These are phyloP conservation scores for Exophiala bonariae DNA, from an alignment of 2,329 filamentous ascomycete species.

Conservation along the genomic window DNA sequence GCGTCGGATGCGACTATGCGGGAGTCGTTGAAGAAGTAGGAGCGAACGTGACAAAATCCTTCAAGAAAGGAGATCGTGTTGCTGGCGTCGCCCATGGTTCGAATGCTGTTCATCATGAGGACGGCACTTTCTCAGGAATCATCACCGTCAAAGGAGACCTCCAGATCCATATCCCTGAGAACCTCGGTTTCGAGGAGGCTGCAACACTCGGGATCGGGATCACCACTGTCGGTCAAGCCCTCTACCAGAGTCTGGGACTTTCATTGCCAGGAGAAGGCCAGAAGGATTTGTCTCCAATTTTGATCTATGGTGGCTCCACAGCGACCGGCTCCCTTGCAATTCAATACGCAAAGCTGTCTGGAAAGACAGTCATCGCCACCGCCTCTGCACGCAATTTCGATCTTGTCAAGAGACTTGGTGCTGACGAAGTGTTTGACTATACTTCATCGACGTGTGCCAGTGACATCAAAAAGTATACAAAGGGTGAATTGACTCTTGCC, in stretches of 20 bases:
- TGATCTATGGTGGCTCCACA: conserved; percentile 41
- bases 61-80: conserved; percentile 36
- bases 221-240: conserved; percentile 49
- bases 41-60: conserved; percentile 10
- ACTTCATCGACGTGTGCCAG: not conserved
- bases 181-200: conserved; percentile 31
- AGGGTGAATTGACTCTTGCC: conserved; percentile 34
- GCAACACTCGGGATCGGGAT: conserved; percentile 38
- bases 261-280: conserved; percentile 28
- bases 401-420: conserved; percentile 34
- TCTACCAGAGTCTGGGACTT: conserved; percentile 32
- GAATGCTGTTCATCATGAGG: conserved; percentile 27
- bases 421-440: conserved; percentile 35
- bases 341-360: conserved; percentile 39
- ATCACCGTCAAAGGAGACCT: conserved; percentile 29
- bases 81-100: conserved; percentile 35
- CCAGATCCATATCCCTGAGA: conserved; percentile 29
- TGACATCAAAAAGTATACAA: conserved; percentile 33
- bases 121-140: conserved; percentile 37
- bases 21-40: conserved; percentile 28
- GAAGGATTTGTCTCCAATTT: conserved; percentile 27
- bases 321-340: conserved; percentile 39
- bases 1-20: conserved; percentile 33
- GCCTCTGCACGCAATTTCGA: conserved; percentile 35
- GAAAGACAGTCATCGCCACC: conserved; percentile 33